Conservation (phyloP, 2,329 filamentous ascomycete species). For the Arthrobotrys conoides region DNA sequence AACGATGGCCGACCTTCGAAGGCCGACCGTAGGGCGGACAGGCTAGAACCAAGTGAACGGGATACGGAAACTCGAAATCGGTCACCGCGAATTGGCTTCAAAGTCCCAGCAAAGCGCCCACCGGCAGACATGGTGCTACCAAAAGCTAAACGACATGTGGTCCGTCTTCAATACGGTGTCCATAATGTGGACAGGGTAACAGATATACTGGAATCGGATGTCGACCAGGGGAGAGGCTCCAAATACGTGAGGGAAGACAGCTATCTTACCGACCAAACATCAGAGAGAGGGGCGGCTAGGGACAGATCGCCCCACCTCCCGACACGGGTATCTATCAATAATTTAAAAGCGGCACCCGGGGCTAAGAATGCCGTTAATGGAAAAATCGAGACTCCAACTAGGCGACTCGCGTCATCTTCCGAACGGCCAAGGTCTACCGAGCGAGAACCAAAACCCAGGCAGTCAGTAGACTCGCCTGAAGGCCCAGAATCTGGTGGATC, state of each 20-base stretch:
- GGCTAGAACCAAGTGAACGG: slow-evolving; percentile 15
- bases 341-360: slow-evolving; percentile 32
- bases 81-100: slow-evolving; percentile 42
- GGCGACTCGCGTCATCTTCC: slow-evolving; percentile 41
- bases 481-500: slow-evolving; percentile 33
- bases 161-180: slow-evolving; percentile 39
- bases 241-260: slow-evolving; percentile 37
- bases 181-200: slow-evolving; percentile 43
- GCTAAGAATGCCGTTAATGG: slow-evolving; percentile 37
- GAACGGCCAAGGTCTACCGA: slow-evolving; percentile 52
- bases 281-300: slow-evolving; percentile 21
- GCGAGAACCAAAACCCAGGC: slow-evolving; percentile 26
- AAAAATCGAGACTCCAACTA: slow-evolving; percentile 49
- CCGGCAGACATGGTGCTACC: slow-evolving; percentile 32
- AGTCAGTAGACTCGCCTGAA: slow-evolving; percentile 16
- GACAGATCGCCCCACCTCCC: slow-evolving; percentile 48
- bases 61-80: slow-evolving; percentile 32
- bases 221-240: slow-evolving; percentile 36
- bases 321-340: slow-evolving; percentile 48
- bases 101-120: slow-evolving; percentile 51
- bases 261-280: slow-evolving; percentile 15
- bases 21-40: slow-evolving; percentile 33
- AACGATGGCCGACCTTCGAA: slow-evolving; percentile 33
- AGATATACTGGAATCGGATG: slow-evolving; percentile 51
- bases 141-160: slow-evolving; percentile 36